Base-by-base conservation (phyloP, 352 stramenopile genomes). In the Pilasporangium apinafurcum region DNA sequence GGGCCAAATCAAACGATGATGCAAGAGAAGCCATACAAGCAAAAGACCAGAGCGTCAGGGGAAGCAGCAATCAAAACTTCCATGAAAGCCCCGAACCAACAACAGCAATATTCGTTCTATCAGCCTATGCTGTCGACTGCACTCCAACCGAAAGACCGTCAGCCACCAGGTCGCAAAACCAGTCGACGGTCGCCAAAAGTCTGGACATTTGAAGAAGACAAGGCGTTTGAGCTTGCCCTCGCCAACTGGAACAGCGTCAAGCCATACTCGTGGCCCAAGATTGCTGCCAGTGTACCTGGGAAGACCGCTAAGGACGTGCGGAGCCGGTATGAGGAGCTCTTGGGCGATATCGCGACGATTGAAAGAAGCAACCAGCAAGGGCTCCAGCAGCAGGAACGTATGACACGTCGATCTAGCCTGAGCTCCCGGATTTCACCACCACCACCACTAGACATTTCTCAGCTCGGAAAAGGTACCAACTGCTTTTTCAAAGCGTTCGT, bases 141-240 rank as follows among this genome's bases (percentile, higher is more conserved):
- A 44, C 38, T 53, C 38, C 38, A 43, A 26, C 30, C 62, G 24
- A 12, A 40, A 54, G n/a, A 22, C 13, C 34, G 25, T 21, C 22
- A 48, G 53, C 41, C 53, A 39, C 40, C 26, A 21, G 53, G 30
- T 18, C 62, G 62, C 33, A 65, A 65, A n/a, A n/a, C n/a, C n/a
- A n/a, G n/a, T 38, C 51, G 45, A 33, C 37, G 45, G 22, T 48
- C 44, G 4, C 45, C 58, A n/a, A 86, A 76, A 26, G 38, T 55
- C 10, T 94, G 83, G 83, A 90, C 57, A 24, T 85, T 86, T 31
- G 67, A 91, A 37, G 80, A 94, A 56, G 80, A 94, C 48, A 87
- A 88, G 56, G 59, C 69, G 2, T 81, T 94, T 43, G 83, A 94
- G 55, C 76, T 53, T 25, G 72, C 68, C 30, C 58, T 94, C 13